Evolutionary conservation across 2,329 filamentous ascomycete genomes (phyloP).

Genomic region (Helotiales sp.): DNA sequence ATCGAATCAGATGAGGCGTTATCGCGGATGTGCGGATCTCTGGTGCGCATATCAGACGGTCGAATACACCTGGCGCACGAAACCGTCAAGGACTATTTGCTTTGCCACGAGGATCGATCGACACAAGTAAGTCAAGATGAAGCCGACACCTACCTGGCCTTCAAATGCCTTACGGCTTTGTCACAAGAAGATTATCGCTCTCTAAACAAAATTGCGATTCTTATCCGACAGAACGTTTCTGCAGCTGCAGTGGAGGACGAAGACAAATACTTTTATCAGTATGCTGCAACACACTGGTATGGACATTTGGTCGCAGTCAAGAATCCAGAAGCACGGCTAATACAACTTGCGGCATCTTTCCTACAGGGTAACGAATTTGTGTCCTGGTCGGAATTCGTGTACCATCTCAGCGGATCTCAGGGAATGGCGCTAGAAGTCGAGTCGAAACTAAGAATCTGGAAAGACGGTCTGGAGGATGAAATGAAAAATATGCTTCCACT

Average conservation of each 20-base stretch:
- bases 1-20: neutral
- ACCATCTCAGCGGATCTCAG: neutral
- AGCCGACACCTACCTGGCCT: neutral
- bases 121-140: neutral
- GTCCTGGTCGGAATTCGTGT: neutral
- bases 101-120: neutral
- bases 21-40: neutral
- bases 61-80: neutral
- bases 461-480: neutral
- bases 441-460: neutral
- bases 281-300: slow-evolving; percentile 2
- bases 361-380: neutral
- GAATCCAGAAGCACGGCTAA: neutral
- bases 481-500: neutral
- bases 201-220: neutral
- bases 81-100: neutral
- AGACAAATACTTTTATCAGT: neutral
- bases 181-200: neutral
- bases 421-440: neutral
- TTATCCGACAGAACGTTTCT: neutral
- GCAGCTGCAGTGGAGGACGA: neutral
- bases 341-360: neutral
- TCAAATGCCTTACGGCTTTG: neutral
- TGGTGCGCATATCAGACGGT: neutral
- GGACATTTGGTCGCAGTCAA: neutral